Conservation (phyloP, 345 rosid genomes). For the Geranium rotundifolium region DNA sequence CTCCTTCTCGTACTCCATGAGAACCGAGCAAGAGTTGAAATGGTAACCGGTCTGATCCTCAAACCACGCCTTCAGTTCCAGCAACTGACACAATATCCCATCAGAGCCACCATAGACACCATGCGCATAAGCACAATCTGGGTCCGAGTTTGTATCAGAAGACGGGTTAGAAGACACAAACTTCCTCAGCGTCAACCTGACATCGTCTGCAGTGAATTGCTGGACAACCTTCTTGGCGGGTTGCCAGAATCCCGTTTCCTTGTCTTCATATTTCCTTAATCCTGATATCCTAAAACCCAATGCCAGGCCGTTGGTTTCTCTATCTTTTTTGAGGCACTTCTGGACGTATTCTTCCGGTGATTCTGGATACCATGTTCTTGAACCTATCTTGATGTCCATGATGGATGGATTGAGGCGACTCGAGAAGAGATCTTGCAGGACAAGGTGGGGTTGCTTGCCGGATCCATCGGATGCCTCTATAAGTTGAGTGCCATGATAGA, state of each 20-base stretch:
- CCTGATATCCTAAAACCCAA: conserved; percentile 84
- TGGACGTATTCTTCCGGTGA: conserved; percentile 61
- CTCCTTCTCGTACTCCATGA: conserved; percentile 55
- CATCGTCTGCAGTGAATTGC: conserved; percentile 34
- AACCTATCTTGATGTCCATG: conserved; percentile 84
- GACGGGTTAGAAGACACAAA: conserved; percentile 64
- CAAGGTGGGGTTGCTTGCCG: conserved; percentile 47
- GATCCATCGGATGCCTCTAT: conserved; percentile 79
- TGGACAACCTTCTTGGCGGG: conserved; percentile 46
- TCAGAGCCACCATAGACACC: conserved; percentile 46
- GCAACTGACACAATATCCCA: conserved; percentile 63
- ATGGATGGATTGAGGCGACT: conserved; percentile 38
- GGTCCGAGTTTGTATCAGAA: conserved; percentile 17
- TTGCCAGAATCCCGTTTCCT: conserved; percentile 50
- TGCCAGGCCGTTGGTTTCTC: conserved; percentile 27
- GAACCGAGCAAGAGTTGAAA: conserved; percentile 80
- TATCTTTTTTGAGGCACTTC: conserved; percentile 58
- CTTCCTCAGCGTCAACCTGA: conserved; percentile 44
- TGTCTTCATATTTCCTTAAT: conserved; percentile 34
- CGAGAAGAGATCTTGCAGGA: conserved; percentile 49
- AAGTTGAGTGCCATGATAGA: conserved; percentile 53
- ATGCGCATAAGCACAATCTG: conserved; percentile 48
- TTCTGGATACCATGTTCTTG: conserved; percentile 90
- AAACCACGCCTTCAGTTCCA: conserved; percentile 83
- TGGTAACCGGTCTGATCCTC: conserved; percentile 81